Evolutionary conservation across 148 eudicot genomes (phyloP).

Genomic region (Nyssa sinensis): DNA sequence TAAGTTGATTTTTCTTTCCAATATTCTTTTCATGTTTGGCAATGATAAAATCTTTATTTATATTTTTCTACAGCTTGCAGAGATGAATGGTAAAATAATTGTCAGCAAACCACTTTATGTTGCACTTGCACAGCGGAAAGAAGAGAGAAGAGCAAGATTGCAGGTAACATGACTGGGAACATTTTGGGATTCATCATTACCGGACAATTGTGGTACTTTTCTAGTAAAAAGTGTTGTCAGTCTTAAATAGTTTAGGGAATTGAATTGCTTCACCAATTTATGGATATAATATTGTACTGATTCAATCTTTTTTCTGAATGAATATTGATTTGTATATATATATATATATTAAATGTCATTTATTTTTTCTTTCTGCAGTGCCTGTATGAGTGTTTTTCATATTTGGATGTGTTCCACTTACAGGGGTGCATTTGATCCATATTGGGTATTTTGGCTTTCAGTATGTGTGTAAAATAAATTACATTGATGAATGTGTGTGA

Average conservation of each 20-base stretch:
- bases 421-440: no score
- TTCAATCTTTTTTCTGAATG: neutral
- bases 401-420: neutral
- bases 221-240: no score
- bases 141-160: slow-evolving; percentile 79
- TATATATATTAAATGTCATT: no score
- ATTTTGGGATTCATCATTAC: no score
- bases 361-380: neutral
- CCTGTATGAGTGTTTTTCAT: neutral
- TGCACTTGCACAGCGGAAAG: slow-evolving; percentile 86
- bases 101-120: slow-evolving; percentile 85
- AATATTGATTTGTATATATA: no score
- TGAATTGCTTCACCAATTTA: neutral
- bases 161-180: slow-evolving; percentile 44
- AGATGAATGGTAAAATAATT: slow-evolving; percentile 85
- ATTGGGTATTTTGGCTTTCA: no score
- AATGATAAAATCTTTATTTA: neutral
- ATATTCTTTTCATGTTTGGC: neutral
- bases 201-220: no score
- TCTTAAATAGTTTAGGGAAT: no score
- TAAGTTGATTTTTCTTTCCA: neutral
- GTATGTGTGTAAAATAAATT: no score
- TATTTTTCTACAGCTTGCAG: slow-evolving; percentile 54
- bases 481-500: no score
- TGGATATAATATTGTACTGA: neutral